These are phyloP conservation scores for Cladosporium cucumerinum DNA, from an alignment of 2,329 filamentous ascomycete species.

Conservation along the genomic window DNA sequence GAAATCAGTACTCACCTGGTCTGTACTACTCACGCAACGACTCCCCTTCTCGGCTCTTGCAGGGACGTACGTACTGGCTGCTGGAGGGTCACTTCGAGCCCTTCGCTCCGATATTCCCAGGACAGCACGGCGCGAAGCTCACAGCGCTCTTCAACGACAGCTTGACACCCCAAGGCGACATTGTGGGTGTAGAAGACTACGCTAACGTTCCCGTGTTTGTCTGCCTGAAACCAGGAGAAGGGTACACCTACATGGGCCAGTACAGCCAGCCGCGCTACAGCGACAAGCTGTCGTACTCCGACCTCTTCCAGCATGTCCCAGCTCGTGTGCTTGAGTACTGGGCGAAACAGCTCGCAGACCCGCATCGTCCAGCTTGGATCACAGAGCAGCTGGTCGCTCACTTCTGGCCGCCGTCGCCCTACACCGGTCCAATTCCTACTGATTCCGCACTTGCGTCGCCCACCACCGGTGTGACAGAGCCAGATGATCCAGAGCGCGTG, in stretches of 20 bases:
- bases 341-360: slow-evolving; percentile 38
- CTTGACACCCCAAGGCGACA: slow-evolving; percentile 25
- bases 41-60: slow-evolving; percentile 9
- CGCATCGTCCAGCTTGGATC: slow-evolving; percentile 41
- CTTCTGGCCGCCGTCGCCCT: slow-evolving; percentile 41
- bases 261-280: slow-evolving; percentile 45
- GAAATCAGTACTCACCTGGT: slow-evolving; percentile 40
- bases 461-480: slow-evolving; percentile 13
- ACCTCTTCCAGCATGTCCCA: slow-evolving; percentile 38
- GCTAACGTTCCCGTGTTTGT: slow-evolving; percentile 44
- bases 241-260: slow-evolving; percentile 45
- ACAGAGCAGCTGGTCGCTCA: slow-evolving; percentile 40
- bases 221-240: slow-evolving; percentile 19
- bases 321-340: slow-evolving; percentile 35
- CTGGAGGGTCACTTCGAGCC: slow-evolving; percentile 40
- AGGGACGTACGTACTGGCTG: slow-evolving; percentile 41
- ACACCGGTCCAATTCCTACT: slow-evolving; percentile 36
- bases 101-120: slow-evolving; percentile 40
- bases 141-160: slow-evolving; percentile 45
- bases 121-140: slow-evolving; percentile 46
- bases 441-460: slow-evolving; percentile 20
- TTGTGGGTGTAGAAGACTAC: slow-evolving; percentile 28
- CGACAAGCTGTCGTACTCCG: slow-evolving; percentile 45
- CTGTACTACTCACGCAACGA: slow-evolving; percentile 31
- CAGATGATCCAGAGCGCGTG: not conserved